These are phyloP conservation scores for Lyophyllum decastes DNA, from an alignment of 768 basidiomycete genomes.

Conservation along the genomic window DNA sequence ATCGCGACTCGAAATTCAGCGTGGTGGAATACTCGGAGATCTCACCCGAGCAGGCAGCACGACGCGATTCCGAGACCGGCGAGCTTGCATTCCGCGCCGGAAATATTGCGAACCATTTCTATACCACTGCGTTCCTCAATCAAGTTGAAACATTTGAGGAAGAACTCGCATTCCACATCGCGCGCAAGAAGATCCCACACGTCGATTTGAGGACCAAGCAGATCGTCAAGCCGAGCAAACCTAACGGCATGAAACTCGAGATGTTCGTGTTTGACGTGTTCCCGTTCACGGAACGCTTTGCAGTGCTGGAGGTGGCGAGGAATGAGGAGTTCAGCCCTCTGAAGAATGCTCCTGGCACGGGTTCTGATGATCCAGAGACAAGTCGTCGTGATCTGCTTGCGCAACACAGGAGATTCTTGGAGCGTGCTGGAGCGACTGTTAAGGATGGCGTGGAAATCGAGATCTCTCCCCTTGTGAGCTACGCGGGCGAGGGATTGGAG, in stretches of 20 bases:
- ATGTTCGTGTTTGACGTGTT: constrained; percentile 99
- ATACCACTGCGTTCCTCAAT: constrained; percentile 84
- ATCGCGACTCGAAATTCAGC: constrained; percentile 78
- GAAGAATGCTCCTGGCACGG: constrained; percentile 95
- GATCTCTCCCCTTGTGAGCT: constrained; percentile 84
- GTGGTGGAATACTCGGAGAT: constrained; percentile 99
- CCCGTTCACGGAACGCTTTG: constrained; percentile 81
- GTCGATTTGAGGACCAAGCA: constrained; percentile 72
- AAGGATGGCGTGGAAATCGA: constrained; percentile 83
- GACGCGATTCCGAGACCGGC: constrained; percentile 64
- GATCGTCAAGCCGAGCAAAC: constrained; percentile 74
- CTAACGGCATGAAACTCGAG: constrained; percentile 99
- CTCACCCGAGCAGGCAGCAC: constrained; percentile 81
- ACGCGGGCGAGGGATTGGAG: constrained; percentile 91
- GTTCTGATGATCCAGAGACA: constrained; percentile 87
- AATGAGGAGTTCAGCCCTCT: constrained; percentile 94
- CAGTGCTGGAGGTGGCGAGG: constrained; percentile 86
- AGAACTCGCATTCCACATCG: constrained; percentile 95
- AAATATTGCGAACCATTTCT: constrained; percentile 99
- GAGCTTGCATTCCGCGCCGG: constrained; percentile 90
- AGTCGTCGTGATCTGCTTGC: constrained; percentile 86
- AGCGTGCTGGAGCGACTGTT: constrained; percentile 74
- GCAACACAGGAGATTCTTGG: constrained; percentile 86
- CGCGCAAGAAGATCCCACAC: constrained; percentile 94
- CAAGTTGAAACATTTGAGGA: constrained; percentile 80